These are phyloP conservation scores for Yamadazyma diddensiae DNA, from an alignment of 1,139 yeast species.

Conservation along the genomic window DNA sequence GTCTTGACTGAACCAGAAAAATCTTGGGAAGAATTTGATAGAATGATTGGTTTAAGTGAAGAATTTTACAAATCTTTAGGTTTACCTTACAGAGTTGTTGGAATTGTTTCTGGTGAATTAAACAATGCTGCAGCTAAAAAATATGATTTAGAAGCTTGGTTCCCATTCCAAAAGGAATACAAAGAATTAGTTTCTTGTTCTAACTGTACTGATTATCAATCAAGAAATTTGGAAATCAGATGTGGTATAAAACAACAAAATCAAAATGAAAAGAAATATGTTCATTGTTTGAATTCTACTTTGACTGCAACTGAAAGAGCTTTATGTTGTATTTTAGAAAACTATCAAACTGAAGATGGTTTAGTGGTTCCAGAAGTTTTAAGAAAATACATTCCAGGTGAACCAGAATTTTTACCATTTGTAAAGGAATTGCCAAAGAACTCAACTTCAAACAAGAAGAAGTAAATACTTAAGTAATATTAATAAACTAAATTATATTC, in stretches of 20 bases:
- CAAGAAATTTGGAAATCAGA: slow-evolving; percentile 96
- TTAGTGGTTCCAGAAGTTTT: slow-evolving; percentile 90
- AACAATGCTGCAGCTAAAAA: slow-evolving; percentile 99
- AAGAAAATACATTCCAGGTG: slow-evolving; percentile 95
- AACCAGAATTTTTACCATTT: slow-evolving; percentile 93
- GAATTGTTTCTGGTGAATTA: slow-evolving; percentile 96
- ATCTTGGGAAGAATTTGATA: slow-evolving; percentile 95
- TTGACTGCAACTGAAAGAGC: slow-evolving; percentile 98
- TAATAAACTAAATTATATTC: too few species aligned
- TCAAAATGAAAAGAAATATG: slow-evolving; percentile 95
- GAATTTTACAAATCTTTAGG: slow-evolving; percentile 90
- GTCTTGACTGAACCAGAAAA: slow-evolving; percentile 95
- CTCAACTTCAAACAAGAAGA: slow-evolving; percentile 79
- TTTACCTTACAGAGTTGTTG: slow-evolving; percentile 94
- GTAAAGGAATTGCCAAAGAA: slow-evolving; percentile 91
- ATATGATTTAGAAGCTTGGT: slow-evolving; percentile 99
- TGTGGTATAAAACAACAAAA: slow-evolving; percentile 97
- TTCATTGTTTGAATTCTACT: slow-evolving; percentile 96
- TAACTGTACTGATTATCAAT: slow-evolving; percentile 98
- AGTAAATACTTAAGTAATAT: too few species aligned
- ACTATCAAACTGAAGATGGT: slow-evolving; percentile 97
- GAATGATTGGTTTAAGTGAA: slow-evolving; percentile 89
- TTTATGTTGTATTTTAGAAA: slow-evolving; percentile 92
- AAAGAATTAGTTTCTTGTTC: slow-evolving; percentile 98
- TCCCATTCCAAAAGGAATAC: slow-evolving; percentile 98